Evolutionary conservation across 2,329 filamentous ascomycete species (phyloP).

Genomic region (Botrytis deweyae): DNA sequence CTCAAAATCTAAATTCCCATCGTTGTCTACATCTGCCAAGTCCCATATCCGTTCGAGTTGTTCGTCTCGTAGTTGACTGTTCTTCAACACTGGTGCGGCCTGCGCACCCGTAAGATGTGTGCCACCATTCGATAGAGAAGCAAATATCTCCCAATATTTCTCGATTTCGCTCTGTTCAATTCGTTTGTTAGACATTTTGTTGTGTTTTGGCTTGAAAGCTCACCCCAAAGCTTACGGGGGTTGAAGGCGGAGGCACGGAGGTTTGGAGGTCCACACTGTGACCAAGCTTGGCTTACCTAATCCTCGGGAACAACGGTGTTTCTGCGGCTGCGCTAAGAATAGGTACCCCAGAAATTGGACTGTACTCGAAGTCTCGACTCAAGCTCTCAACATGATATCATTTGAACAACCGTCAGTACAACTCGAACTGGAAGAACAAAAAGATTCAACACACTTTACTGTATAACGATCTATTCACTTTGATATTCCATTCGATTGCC

Average conservation of each 20-base stretch:
- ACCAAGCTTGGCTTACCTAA: not conserved
- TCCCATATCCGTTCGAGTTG: slow-evolving; percentile 99
- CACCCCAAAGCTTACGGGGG: slow-evolving; percentile 2
- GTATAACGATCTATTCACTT: not conserved
- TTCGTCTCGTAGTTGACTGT: slow-evolving; percentile 68
- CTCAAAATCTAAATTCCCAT: slow-evolving; percentile 97
- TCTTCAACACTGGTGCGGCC: slow-evolving; percentile 70
- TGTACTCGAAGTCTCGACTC: not conserved
- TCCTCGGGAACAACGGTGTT: not conserved
- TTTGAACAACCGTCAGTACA: not conserved
- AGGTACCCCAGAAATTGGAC: not conserved
- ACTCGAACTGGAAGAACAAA: not conserved
- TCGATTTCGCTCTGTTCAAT: slow-evolving; percentile 75
- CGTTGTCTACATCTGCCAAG: slow-evolving; percentile 92
- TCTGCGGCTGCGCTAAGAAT: not conserved
- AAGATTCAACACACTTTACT: not conserved
- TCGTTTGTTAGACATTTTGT: slow-evolving; percentile 46
- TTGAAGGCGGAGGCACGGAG: not conserved
- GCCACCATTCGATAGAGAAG: slow-evolving; percentile 62
- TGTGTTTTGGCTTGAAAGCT: slow-evolving; percentile 6
- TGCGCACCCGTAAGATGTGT: slow-evolving; percentile 66
- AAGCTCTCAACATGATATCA: not conserved
- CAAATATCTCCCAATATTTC: slow-evolving; percentile 79
- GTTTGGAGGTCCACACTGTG: not conserved
- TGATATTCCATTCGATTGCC: not conserved